Conservation (phyloP, 1,284 basidiomycete species). For the Boletus nobilissimus region DNA sequence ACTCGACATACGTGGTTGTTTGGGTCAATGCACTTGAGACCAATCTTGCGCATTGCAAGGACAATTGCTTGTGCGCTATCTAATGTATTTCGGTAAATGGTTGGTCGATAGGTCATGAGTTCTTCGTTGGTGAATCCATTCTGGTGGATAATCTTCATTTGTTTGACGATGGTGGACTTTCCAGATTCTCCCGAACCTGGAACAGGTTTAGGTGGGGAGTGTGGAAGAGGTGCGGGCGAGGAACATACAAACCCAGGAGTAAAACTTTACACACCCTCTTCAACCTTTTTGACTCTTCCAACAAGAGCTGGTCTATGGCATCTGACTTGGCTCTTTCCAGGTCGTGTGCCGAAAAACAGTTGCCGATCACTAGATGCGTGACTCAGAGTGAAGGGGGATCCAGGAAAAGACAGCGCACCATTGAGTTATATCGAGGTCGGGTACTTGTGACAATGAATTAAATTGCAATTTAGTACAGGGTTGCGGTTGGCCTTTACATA, state of each 20-base stretch:
- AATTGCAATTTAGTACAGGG: no score
- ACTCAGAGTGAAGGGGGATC: no score
- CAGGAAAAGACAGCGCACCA: no score
- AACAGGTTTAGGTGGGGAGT: background rate
- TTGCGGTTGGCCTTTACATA: no score
- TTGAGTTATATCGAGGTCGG: no score
- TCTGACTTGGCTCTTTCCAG: slow-evolving; percentile 74
- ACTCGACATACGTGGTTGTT: slow-evolving; percentile 69
- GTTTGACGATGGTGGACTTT: slow-evolving; percentile 97
- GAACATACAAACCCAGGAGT: slow-evolving; percentile 75
- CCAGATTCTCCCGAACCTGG: slow-evolving; percentile 80
- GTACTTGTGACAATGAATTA: no score
- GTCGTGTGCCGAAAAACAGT: slow-evolving; percentile 69
- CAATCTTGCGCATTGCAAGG: slow-evolving; percentile 90
- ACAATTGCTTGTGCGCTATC: slow-evolving; percentile 93
- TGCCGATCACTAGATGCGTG: slow-evolving; percentile 72
- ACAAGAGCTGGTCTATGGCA: slow-evolving; percentile 75
- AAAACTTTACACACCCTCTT: slow-evolving; percentile 96
- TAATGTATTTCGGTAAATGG: slow-evolving; percentile 87
- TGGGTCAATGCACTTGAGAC: slow-evolving; percentile 83
- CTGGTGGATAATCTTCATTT: slow-evolving; percentile 99
- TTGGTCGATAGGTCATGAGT: slow-evolving; percentile 80
- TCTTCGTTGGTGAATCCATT: slow-evolving; percentile 88
- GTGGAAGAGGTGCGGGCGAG: slow-evolving; percentile 24
- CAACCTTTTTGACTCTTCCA: slow-evolving; percentile 77